Conservation (phyloP, 176 grass and related monocot genomes). For the Rhynchospora pubera region DNA sequence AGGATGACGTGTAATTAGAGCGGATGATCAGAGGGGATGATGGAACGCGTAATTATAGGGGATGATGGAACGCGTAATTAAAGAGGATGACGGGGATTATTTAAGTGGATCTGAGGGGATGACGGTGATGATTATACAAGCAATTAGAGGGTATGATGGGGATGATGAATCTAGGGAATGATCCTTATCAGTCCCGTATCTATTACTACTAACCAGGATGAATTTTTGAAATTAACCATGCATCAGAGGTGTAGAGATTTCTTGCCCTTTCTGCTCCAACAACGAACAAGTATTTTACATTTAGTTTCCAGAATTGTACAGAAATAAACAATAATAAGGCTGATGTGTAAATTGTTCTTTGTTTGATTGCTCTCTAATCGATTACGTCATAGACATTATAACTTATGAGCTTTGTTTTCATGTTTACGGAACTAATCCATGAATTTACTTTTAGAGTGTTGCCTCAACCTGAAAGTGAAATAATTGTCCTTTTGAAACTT, state of each 20-base stretch:
- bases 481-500: conserved; percentile 23
- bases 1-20: too few relatives aligned
- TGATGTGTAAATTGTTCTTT: background rate
- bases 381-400: background rate
- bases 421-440: conserved; percentile 21
- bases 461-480: conserved; percentile 18
- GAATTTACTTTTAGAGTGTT: background rate
- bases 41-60: too few relatives aligned
- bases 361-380: background rate
- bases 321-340: background rate
- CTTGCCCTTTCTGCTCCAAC: background rate
- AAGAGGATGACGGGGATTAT: too few relatives aligned
- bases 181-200: too few relatives aligned
- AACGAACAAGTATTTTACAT: background rate
- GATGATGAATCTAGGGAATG: too few relatives aligned
- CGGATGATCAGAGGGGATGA: too few relatives aligned
- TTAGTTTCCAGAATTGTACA: background rate
- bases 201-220: background rate
- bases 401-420: background rate
- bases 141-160: too few relatives aligned
- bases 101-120: too few relatives aligned
- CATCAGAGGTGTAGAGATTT: background rate
- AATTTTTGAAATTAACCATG: background rate
- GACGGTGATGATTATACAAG: too few relatives aligned
- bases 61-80: too few relatives aligned